These are phyloP conservation scores for Stipa capillata DNA, from an alignment of 176 grass and related monocot genomes.

Conservation along the genomic window DNA sequence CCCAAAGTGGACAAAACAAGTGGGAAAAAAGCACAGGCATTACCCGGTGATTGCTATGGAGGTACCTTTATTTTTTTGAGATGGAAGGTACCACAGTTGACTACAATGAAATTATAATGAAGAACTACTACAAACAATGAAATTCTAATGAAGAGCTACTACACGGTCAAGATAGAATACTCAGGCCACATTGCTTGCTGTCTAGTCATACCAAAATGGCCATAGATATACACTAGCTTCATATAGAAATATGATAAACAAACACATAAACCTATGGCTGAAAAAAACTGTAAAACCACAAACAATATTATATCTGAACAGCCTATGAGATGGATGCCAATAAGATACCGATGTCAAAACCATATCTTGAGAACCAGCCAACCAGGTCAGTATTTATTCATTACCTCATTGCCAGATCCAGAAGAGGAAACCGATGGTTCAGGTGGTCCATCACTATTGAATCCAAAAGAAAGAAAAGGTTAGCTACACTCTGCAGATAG, in stretches of 20 bases:
- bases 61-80: too few species aligned
- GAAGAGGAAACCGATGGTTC: slow-evolving; percentile 25
- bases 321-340: not conserved
- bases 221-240: not conserved
- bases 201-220: not conserved
- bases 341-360: not conserved
- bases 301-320: not conserved
- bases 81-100: not conserved
- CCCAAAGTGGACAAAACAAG: too few species aligned
- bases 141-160: not conserved
- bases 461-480: slow-evolving; percentile 7
- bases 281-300: not conserved
- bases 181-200: not conserved
- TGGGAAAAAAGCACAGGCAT: not conserved
- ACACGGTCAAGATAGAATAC: not conserved
- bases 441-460: slow-evolving; percentile 51
- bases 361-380: not conserved
- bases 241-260: slow-evolving; percentile 10
- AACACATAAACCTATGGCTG: not conserved
- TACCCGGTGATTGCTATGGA: not conserved
- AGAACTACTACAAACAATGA: not conserved
- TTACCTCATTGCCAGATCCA: slow-evolving; percentile 59
- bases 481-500: not conserved
- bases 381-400: not conserved
- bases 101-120: not conserved